These are phyloP conservation scores for Eucalyptus coolabah DNA, from an alignment of 345 rosid genomes.

Conservation along the genomic window DNA sequence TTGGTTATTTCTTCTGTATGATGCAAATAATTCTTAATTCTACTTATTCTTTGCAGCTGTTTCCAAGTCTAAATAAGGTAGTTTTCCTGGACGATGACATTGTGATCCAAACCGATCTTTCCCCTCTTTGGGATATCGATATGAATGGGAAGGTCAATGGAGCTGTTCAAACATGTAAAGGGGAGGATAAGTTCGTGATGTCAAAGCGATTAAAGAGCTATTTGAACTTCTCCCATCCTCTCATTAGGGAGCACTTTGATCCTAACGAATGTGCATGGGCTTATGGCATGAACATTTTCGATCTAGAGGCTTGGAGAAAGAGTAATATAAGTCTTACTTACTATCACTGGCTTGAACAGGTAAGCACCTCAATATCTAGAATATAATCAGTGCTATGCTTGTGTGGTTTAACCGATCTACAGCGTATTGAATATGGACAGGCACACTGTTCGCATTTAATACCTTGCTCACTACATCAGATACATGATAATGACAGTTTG, in stretches of 20 bases:
- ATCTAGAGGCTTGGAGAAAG: constrained; percentile 84
- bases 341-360: constrained; percentile 89
- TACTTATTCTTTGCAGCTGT: constrained; percentile 35
- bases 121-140: constrained; percentile 87
- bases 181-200: constrained; percentile 77
- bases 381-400: not conserved
- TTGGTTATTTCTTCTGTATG: not conserved
- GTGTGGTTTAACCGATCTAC: not conserved
- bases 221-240: constrained; percentile 84
- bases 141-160: constrained; percentile 92
- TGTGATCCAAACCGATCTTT: constrained; percentile 85
- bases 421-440: not conserved
- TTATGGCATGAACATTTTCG: constrained; percentile 93
- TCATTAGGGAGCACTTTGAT: constrained; percentile 43
- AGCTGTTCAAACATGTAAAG: constrained; percentile 85
- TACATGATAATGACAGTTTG: not conserved
- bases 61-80: constrained; percentile 79
- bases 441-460: not conserved
- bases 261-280: constrained; percentile 97
- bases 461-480: not conserved
- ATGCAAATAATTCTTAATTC: not conserved
- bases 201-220: constrained; percentile 81
- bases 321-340: constrained; percentile 83
- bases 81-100: constrained; percentile 94
- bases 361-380: constrained; percentile 2